These are phyloP conservation scores for Triadica sebifera DNA, from an alignment of 345 rosid genomes.

Conservation along the genomic window DNA sequence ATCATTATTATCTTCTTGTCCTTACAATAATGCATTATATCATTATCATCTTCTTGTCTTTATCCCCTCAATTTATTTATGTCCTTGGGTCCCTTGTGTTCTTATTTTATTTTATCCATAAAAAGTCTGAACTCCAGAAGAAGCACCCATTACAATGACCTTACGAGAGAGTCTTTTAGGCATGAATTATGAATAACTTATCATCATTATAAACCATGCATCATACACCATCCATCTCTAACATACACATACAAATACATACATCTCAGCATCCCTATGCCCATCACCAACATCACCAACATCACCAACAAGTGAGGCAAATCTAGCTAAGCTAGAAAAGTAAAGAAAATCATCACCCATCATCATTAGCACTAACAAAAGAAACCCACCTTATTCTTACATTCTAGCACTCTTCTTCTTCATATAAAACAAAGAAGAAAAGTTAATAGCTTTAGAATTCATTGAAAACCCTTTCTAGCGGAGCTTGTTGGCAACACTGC, in stretches of 20 bases:
- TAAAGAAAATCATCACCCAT: neutral
- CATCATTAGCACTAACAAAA: slow-evolving; percentile 1
- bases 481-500: slow-evolving; percentile 80
- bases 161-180: no score
- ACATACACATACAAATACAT: slow-evolving; percentile 11
- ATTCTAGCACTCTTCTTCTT: slow-evolving; percentile 17
- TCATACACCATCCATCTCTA: slow-evolving; percentile 24
- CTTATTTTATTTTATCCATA: no score
- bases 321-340: slow-evolving; percentile 1
- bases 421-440: slow-evolving; percentile 16
- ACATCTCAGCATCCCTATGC: slow-evolving; percentile 21
- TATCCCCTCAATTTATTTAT: no score
- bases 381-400: slow-evolving; percentile 30
- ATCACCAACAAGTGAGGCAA: neutral
- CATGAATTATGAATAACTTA: neutral
- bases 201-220: slow-evolving; percentile 24
- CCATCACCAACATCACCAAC: slow-evolving; percentile 21
- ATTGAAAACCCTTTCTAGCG: slow-evolving; percentile 34
- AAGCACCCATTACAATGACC: neutral
- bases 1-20: no score
- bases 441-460: neutral
- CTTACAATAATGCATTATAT: no score
- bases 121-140: neutral
- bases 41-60: no score
- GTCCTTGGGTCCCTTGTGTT: no score